These are phyloP conservation scores for Grosmannia serpens DNA, from an alignment of 2,329 filamentous ascomycete genomes.

Conservation along the genomic window DNA sequence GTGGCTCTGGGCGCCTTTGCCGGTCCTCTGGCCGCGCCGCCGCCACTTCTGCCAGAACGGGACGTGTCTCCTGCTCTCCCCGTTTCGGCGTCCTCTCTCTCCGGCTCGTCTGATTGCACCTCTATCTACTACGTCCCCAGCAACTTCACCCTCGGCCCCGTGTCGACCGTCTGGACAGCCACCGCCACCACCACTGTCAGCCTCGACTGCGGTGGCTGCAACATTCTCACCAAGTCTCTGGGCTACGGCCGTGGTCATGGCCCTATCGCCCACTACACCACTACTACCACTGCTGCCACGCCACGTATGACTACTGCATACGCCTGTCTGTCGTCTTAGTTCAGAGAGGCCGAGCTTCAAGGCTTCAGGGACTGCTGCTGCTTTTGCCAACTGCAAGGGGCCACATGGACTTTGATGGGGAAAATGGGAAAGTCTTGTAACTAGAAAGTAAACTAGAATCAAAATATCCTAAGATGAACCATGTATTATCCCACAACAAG, in stretches of 20 bases:
- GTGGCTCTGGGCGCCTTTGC: no score
- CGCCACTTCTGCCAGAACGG: no score
- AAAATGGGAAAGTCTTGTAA: no score
- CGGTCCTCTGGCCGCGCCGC: no score
- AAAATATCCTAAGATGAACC: no score
- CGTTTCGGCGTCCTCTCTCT: no score
- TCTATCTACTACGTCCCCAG: background rate
- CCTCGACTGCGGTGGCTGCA: conserved; percentile 18
- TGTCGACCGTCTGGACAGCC: conserved; percentile 16
- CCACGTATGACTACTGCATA: background rate
- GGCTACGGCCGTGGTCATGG: conserved; percentile 1
- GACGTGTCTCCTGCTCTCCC: no score
- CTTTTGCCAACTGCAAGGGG: background rate
- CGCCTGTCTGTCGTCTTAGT: background rate
- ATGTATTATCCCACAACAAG: no score
- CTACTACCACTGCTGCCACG: conserved; percentile 3
- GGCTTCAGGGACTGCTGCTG: no score
- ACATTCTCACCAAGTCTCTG: background rate
- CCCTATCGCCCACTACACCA: conserved; percentile 5
- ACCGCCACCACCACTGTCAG: conserved; percentile 14
- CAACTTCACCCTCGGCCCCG: background rate
- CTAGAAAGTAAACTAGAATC: no score
- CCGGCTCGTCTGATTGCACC: background rate
- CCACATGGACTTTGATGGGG: no score
- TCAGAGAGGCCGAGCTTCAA: background rate